Percentiles rank a stretch among this genome's conserved stretches.
Evolutionary conservation across 2,329 filamentous ascomycete genomes (phyloP).

Genomic region (Pestalotiopsis sp.): DNA sequence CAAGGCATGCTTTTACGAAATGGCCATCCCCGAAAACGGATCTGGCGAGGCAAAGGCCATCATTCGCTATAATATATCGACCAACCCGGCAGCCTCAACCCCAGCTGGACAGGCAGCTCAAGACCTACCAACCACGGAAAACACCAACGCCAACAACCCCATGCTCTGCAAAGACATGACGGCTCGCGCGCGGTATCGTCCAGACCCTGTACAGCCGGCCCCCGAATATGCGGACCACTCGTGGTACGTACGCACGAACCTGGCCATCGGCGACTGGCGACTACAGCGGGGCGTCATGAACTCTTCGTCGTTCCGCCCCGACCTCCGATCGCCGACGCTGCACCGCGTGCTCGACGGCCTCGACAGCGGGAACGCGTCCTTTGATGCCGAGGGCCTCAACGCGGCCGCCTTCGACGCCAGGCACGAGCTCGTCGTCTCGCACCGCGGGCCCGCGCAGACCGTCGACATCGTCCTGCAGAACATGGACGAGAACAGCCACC

Average conservation of each 20-base stretch:
- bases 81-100: slow-evolving; percentile 32
- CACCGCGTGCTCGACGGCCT: slow-evolving; percentile 52
- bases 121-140: slow-evolving; percentile 38
- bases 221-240: slow-evolving; percentile 51
- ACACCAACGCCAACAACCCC: slow-evolving; percentile 34
- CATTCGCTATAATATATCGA: slow-evolving; percentile 43
- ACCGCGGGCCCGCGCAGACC: slow-evolving; percentile 45
- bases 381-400: slow-evolving; percentile 53
- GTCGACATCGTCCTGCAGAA: slow-evolving; percentile 66
- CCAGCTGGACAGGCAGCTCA: slow-evolving; percentile 34
- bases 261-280: slow-evolving; percentile 61
- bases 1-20: slow-evolving; percentile 60
- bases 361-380: slow-evolving; percentile 44
- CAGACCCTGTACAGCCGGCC: slow-evolving; percentile 43
- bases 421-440: slow-evolving; percentile 57
- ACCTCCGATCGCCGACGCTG: slow-evolving; percentile 50
- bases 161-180: slow-evolving; percentile 55
- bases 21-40: slow-evolving; percentile 44
- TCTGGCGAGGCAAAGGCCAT: slow-evolving; percentile 50
- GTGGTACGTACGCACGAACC: slow-evolving; percentile 58
- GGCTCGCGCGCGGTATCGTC: slow-evolving; percentile 42
- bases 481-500: slow-evolving; percentile 62
- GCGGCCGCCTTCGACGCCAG: slow-evolving; percentile 45
- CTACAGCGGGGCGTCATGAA: slow-evolving; percentile 64
- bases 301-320: slow-evolving; percentile 52